Base-by-base conservation (phyloP, 2,329 filamentous ascomycete genomes). In the Ophidiomyces ophidiicola region DNA sequence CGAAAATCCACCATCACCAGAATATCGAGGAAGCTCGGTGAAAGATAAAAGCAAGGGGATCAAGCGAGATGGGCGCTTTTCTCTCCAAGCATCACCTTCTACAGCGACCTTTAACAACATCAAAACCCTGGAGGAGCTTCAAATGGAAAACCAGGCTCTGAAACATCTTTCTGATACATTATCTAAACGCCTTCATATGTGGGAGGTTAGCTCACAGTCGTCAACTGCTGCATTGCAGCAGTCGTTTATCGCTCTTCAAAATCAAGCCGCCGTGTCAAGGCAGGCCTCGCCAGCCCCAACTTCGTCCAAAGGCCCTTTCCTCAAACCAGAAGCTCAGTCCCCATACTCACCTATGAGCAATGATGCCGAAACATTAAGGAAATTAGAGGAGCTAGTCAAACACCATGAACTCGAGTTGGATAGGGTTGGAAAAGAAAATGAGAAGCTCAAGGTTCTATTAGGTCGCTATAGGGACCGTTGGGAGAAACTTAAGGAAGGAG, bases 201-300 rank as follows among this genome's bases (percentile, higher is more conserved):
- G 94, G 63, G 88, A 98, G 60, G 79, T 85, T 26, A 87, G 84
- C 51, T 85, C 86, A 0, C 90, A 96, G 61, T 85, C 80, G 46
- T 87, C 82, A 25, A 83, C 81, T 38, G 74, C 87, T 61, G 84
- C 85, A 2, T 71, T 96, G 23, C 83, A 87, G 10, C 85, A 94
- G 57, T 93, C 84, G 49, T 78, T 77, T 51, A 64, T 68, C 48
- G 62, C 67, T 43, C 60, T 70, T 40, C 62, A 66, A 26, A 60
- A 62, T 29, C 58, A 63, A 15, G 56, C 50, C 23, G 47, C 51
- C 4, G 49, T 52, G 2, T 53, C 57, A n/a, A 44, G 53, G n/a
- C 35, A 47, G 34, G 20, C 39, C 1, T 57, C 46, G 46, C 67
- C 28, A 36, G 53, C 48, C 36, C 46, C 54, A 28, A 52, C 59